Percentiles rank a stretch among this genome's conserved stretches.
These are phyloP conservation scores for Simplicillium sp. DNA, from an alignment of 2,329 filamentous ascomycete species.

Conservation along the genomic window DNA sequence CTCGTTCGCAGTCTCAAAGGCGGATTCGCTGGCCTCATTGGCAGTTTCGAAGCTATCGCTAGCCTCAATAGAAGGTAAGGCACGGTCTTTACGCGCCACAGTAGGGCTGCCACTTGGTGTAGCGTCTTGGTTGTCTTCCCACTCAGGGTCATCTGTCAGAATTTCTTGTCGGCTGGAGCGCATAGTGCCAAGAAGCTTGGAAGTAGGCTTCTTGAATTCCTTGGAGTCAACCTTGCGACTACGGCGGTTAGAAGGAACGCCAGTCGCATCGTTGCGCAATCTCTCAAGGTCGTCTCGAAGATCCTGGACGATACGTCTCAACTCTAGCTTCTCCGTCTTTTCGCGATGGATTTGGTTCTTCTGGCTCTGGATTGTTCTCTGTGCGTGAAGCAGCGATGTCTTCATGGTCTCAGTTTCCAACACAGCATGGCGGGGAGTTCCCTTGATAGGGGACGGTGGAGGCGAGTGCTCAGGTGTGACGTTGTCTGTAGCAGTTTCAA, in stretches of 20 bases:
- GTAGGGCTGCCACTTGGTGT: slow-evolving; percentile 5
- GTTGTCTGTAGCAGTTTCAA: slow-evolving; percentile 57
- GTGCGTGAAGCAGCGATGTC: slow-evolving; percentile 87
- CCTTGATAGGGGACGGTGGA: slow-evolving; percentile 81
- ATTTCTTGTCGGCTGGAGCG: slow-evolving; percentile 71
- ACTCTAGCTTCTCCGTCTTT: slow-evolving; percentile 96
- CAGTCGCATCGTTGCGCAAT: slow-evolving; percentile 43
- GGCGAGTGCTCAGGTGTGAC: slow-evolving; percentile 83
- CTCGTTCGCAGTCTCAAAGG: slow-evolving; percentile 65
- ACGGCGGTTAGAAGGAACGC: slow-evolving; percentile 42
- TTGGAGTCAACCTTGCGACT: slow-evolving; percentile 54
- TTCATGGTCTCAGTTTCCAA: slow-evolving; percentile 95
- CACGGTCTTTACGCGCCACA: background rate
- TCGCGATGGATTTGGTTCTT: slow-evolving; percentile 93
- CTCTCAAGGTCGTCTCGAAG: slow-evolving; percentile 84
- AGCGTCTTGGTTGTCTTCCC: slow-evolving; percentile 68
- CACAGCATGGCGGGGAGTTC: slow-evolving; percentile 79
- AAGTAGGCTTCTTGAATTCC: slow-evolving; percentile 67
- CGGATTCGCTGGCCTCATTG: slow-evolving; percentile 62
- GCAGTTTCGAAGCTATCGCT: slow-evolving; percentile 72
- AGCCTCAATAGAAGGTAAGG: slow-evolving; percentile 30
- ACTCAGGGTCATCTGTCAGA: slow-evolving; percentile 70
- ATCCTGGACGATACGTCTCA: slow-evolving; percentile 91
- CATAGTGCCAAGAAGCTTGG: slow-evolving; percentile 63
- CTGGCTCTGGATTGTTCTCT: slow-evolving; percentile 92